Base-by-base conservation (phyloP, 768 basidiomycete genomes). In the Leccinum disarticulatum region DNA sequence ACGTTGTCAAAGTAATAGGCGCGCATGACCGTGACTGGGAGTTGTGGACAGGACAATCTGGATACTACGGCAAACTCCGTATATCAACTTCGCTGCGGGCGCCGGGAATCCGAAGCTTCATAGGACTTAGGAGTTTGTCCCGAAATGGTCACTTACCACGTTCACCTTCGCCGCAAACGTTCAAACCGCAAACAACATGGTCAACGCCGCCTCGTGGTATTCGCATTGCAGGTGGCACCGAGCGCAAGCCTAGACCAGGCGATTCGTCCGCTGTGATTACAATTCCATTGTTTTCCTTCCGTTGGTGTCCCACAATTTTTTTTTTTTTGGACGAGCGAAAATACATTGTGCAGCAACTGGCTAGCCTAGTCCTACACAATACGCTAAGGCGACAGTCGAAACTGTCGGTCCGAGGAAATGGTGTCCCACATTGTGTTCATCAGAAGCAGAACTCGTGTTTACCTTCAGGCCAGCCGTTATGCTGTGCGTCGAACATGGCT, bases 1-100 rank as follows among this genome's bases (percentile, higher is more conserved):
- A 83, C n/a, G 67, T 89, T 81, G 73, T 91, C 87, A 70, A 80
- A 87, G 77, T 87, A 88, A 78, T 87, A 90, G 11, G 86, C 87
- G 47, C 84, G 86, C 90, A 91, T 91, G 10, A n/a, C 8, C 14
- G 25, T 25, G 36, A 38, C 15, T 14, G 17, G 38, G 35, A 36
- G 14, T 36, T 15, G 14, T 38, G 36, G 36, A 38, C 36, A 38
- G 14, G 6, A 36, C 14, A 36, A 22, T 22, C 22, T 22, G 22
- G 35, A 36, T 4, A 27, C 22, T 4, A 27, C 22, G 22, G 48
- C 10, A 9, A 49, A 46, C 19, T 46, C 46, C 46, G 46, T 46
- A 33, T 33, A 33, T 33, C 11, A 10, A 33, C 31, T 33, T 33
- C 11, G 31, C 31, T 11, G 31, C 31, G 31, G 27, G 27, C 27